Evolutionary conservation across 257 asterid genomes (phyloP), one percentile per base, ranked within the genome.

Genomic region (Ajuga chamaepitys): DNA sequence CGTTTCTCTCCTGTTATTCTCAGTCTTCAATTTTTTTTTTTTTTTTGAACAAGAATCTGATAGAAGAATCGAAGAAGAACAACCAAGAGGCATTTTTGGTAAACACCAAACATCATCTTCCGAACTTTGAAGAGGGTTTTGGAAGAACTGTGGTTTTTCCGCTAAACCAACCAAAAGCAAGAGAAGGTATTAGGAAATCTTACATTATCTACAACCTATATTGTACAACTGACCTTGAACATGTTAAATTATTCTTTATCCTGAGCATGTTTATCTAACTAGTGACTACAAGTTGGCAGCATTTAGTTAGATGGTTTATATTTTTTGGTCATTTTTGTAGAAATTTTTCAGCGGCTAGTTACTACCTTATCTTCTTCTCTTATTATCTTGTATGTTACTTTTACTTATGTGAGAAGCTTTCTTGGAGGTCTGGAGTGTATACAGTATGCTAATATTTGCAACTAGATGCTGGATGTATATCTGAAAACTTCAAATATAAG

Each of bases 391-490:
- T n/a, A n/a, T 28, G 41, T 13, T 32, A 44, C 22, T 44, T 52
- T 62, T 60, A 22, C 51, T 41, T 52, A 46, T 17, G 22, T 4
- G 8, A 20, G 32, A 11, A 56, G 42, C 38, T 41, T 46, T 2
- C 11, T 22, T 55, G 37, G 37, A 41, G 42, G 38, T 47, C 20
- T 67, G 22, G 55, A 67, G 7, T 67, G 52, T 51, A n/a, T 28
- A 64, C 35, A 16, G 2, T 44, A 16, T 44, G 58, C 51, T 24
- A 44, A 58, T 30, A 16, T 12, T 53, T 41, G 56, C 75, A 38
- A 42, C 30, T 60, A 62, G 53, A 42, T 51, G 40, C 68, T 62
- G 35, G 66, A 47, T 13, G 63, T 54, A 38, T 47, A 48, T 32
- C 40, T 64, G 50, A 47, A 64, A 48, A 66, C 51, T 46, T 63